phyloP scores from a whole-genome alignment of 495 filamentous ascomycete species.

The Penicillium macrosclerotiorum region DNA sequence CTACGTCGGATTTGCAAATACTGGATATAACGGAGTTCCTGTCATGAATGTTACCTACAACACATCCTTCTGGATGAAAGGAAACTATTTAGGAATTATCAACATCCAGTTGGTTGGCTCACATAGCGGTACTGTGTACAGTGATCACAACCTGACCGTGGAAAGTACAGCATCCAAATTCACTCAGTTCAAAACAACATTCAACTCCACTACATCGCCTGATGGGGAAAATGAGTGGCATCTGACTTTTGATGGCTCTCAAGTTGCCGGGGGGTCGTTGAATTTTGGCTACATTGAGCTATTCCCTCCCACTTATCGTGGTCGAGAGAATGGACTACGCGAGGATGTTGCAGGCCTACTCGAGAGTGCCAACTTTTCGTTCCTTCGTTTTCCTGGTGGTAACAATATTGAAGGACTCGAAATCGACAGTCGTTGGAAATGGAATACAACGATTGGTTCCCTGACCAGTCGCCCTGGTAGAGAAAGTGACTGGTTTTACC shows the following conservation, averaged over 20 bases:
- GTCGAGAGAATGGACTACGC: slow-evolving; percentile 58
- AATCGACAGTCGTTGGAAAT: slow-evolving; percentile 55
- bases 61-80: slow-evolving; percentile 58
- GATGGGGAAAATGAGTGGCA: slow-evolving; percentile 66
- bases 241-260: slow-evolving; percentile 54
- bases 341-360: slow-evolving; percentile 57
- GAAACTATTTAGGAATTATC: slow-evolving; percentile 30
- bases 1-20: slow-evolving; percentile 56
- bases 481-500: slow-evolving; percentile 59
- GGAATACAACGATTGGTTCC: slow-evolving; percentile 66
- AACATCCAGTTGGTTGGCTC: slow-evolving; percentile 34
- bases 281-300: slow-evolving; percentile 65
- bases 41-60: slow-evolving; percentile 47
- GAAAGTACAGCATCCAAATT: slow-evolving; percentile 25
- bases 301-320: slow-evolving; percentile 61
- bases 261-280: slow-evolving; percentile 43
- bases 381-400: slow-evolving; percentile 65
- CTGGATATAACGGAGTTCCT: slow-evolving; percentile 61
- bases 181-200: slow-evolving; percentile 31
- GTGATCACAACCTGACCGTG: slow-evolving; percentile 34
- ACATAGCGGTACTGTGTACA: slow-evolving; percentile 32
- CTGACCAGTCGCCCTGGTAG: slow-evolving; percentile 61
- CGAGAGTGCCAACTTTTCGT: slow-evolving; percentile 50
- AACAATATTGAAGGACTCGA: slow-evolving; percentile 55
- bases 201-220: slow-evolving; percentile 45